Conservation (phyloP, 2,329 filamentous ascomycete genomes). For the Fusarium sterilihyphosum region DNA sequence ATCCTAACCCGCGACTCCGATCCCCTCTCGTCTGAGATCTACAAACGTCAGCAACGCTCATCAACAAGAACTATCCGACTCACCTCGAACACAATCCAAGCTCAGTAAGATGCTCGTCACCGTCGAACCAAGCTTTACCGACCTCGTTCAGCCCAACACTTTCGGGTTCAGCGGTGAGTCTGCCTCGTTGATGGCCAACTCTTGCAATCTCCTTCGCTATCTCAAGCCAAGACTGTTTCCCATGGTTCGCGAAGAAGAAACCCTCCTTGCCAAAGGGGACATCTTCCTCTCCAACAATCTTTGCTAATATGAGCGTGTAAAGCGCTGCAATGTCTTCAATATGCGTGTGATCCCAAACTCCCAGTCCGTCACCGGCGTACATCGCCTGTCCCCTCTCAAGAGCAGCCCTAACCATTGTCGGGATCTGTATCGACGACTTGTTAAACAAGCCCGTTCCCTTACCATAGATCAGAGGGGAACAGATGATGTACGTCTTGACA, state of each 20-base stretch:
- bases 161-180: background rate
- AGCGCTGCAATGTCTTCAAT: background rate
- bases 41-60: rapidly evolving
- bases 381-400: background rate
- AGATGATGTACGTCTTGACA: conserved; percentile 4
- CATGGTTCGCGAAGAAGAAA: background rate
- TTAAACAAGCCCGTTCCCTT: conserved; percentile 6
- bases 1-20: background rate
- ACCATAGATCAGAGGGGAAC: conserved; percentile 7
- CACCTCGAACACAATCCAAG: conserved; percentile 3
- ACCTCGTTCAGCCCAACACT: background rate
- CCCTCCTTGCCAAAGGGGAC: background rate
- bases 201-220: conserved; percentile 3
- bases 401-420: background rate
- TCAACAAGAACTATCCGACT: rapidly evolving
- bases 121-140: background rate
- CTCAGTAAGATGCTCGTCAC: conserved; percentile 4
- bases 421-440: conserved; percentile 6
- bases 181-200: background rate
- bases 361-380: background rate
- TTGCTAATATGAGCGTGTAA: background rate
- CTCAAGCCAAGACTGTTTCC: background rate
- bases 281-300: background rate
- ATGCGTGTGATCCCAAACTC: conserved; percentile 1
- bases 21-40: background rate